Evolutionary conservation across 2,329 filamentous ascomycete genomes (phyloP).

Genomic region (Cercospora sp.): DNA sequence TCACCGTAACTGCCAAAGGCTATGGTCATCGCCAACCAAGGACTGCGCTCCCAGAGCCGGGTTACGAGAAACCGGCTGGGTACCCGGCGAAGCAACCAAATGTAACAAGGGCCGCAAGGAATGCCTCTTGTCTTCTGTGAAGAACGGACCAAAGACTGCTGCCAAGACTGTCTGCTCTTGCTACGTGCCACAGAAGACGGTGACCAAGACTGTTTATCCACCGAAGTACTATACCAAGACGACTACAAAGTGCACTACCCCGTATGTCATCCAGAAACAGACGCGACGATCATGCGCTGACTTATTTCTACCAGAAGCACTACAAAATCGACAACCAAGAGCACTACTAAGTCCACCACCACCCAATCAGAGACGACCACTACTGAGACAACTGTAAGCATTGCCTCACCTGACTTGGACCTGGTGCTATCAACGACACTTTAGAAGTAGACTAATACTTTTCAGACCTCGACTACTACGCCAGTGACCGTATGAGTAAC

Average conservation of each 20-base stretch:
- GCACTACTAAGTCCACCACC: neutral
- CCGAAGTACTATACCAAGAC: neutral
- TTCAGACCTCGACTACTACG: neutral
- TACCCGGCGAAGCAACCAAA: neutral
- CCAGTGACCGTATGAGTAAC: neutral
- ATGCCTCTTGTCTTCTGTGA: neutral
- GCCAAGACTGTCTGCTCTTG: neutral
- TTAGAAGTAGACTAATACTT: neutral
- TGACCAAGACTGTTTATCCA: conserved; percentile 1
- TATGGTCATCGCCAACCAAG: neutral
- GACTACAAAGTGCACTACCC: neutral
- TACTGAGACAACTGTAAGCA: neutral
- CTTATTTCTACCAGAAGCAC: neutral
- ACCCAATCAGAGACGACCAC: neutral
- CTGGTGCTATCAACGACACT: too few relatives aligned
- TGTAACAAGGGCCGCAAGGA: neutral
- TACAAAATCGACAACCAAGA: neutral
- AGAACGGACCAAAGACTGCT: neutral
- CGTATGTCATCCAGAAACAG: neutral
- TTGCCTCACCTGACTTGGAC: neutral
- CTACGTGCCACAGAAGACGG: neutral
- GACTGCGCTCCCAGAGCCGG: neutral
- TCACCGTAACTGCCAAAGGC: conserved; percentile 2
- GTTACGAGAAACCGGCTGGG: neutral
- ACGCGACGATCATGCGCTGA: neutral